Conservation (phyloP, 1,284 basidiomycete species). For the Grifola frondosa region DNA sequence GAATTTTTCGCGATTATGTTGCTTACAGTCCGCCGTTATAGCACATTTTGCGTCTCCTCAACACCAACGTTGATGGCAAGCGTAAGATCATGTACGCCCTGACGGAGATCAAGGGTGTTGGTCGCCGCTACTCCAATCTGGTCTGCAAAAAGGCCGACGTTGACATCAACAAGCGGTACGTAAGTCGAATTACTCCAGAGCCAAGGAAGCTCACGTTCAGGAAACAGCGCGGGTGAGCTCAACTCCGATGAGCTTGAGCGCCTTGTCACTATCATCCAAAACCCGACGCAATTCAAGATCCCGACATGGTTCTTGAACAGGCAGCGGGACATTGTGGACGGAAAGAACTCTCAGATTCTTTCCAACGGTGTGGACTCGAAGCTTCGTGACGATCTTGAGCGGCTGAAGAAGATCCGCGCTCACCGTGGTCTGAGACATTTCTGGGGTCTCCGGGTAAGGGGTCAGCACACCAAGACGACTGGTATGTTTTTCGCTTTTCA, state of each 20-base stretch:
- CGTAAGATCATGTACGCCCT: constrained; percentile 98
- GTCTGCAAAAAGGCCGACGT: constrained; percentile 99
- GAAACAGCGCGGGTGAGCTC: constrained; percentile 81
- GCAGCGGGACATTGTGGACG: constrained; percentile 97
- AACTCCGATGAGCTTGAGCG: constrained; percentile 98
- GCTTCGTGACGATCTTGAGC: constrained; percentile 97
- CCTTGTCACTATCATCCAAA: constrained; percentile 99
- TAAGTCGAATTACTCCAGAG: too few species aligned
- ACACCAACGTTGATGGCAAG: constrained; percentile 99
- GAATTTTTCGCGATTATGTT: too few species aligned
- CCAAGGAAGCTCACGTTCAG: too few species aligned
- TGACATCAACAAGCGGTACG: constrained; percentile 96
- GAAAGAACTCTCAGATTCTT: constrained; percentile 95
- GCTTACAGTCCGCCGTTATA: too few species aligned
- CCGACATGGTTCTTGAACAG: constrained; percentile 99
- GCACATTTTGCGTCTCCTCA: constrained; percentile 98
- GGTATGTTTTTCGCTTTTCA: constrained; percentile 48
- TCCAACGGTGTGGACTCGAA: constrained; percentile 99
- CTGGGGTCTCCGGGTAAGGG: constrained; percentile 94
- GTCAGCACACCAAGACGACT: constrained; percentile 99
- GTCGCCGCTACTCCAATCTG: constrained; percentile 97
- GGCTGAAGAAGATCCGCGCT: constrained; percentile 99
- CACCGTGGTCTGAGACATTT: constrained; percentile 98
- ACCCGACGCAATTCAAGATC: constrained; percentile 99
- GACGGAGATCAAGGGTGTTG: constrained; percentile 99